phyloP scores from a whole-genome alignment of 768 basidiomycete genomes.

The Rhodotorula babjevae region DNA sequence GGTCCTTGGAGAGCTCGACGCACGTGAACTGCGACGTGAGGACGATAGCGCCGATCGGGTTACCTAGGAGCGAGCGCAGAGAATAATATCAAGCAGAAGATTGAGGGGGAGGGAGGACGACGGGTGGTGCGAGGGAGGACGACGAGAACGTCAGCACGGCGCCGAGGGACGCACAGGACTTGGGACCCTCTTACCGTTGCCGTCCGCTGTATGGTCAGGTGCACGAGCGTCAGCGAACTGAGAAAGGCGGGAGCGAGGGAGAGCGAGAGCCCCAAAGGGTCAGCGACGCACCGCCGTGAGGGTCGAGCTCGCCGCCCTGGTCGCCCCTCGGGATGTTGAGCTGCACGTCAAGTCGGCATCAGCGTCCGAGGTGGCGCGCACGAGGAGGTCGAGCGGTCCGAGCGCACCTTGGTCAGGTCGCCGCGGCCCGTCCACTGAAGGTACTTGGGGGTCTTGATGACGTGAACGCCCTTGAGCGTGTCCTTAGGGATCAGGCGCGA shows the following conservation, averaged over 20 bases:
- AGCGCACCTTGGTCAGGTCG: slow-evolving; percentile 54
- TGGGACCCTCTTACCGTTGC: too few species aligned
- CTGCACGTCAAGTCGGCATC: neutral
- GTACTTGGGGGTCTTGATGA: slow-evolving; percentile 37
- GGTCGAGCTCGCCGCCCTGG: slow-evolving; percentile 63
- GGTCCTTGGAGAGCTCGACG: neutral
- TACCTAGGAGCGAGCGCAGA: too few species aligned
- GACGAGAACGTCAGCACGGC: too few species aligned
- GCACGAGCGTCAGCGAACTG: neutral
- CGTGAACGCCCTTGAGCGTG: slow-evolving; percentile 33
- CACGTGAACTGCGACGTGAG: slow-evolving; percentile 1
- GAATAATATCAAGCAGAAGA: too few species aligned
- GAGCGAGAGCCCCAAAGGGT: too few species aligned
- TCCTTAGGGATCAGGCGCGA: slow-evolving; percentile 40
- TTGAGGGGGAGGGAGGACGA: too few species aligned
- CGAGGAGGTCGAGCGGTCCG: too few species aligned
- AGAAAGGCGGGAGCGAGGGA: too few species aligned
- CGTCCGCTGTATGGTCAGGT: slow-evolving; percentile 19
- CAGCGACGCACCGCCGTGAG: slow-evolving; percentile 53
- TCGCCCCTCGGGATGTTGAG: slow-evolving; percentile 63
- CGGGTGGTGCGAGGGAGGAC: too few species aligned
- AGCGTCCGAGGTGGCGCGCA: too few species aligned
- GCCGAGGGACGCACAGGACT: too few species aligned
- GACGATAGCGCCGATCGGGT: slow-evolving; percentile 47
- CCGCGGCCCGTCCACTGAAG: slow-evolving; percentile 51